Conservation (phyloP, 345 rosid genomes). For the Sisymbrium altissimum region DNA sequence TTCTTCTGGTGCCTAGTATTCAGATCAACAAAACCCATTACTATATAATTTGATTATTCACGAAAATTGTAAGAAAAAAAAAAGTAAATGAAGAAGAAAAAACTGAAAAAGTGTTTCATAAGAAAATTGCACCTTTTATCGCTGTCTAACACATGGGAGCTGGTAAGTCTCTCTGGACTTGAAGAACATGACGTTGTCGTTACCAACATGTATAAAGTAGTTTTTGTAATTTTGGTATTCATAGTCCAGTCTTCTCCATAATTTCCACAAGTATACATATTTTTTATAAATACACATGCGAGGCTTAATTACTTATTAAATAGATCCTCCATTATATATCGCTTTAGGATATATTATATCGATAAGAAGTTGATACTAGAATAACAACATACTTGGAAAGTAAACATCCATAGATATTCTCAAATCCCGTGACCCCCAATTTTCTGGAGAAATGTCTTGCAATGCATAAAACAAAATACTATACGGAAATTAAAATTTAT, state of each 20-base stretch:
- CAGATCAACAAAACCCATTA: too few species aligned
- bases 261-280: background rate
- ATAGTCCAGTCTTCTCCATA: background rate
- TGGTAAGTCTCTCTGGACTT: background rate
- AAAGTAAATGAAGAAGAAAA: too few species aligned
- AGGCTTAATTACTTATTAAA: background rate
- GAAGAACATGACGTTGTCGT: background rate
- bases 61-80: too few species aligned
- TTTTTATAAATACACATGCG: background rate
- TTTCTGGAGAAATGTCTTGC: background rate
- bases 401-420: background rate
- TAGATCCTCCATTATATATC: background rate
- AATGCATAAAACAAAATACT: background rate
- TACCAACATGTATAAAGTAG: background rate
- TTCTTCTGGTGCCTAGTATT: too few species aligned
- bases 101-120: background rate
- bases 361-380: background rate
- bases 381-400: background rate
- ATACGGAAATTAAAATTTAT: background rate
- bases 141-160: background rate
- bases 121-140: background rate
- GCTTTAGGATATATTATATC: background rate
- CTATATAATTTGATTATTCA: too few species aligned
- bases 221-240: background rate
- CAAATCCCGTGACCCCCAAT: slow-evolving; percentile 2